Conservation (phyloP, 1,284 basidiomycete species). For the Laetiporus sulphureus region DNA sequence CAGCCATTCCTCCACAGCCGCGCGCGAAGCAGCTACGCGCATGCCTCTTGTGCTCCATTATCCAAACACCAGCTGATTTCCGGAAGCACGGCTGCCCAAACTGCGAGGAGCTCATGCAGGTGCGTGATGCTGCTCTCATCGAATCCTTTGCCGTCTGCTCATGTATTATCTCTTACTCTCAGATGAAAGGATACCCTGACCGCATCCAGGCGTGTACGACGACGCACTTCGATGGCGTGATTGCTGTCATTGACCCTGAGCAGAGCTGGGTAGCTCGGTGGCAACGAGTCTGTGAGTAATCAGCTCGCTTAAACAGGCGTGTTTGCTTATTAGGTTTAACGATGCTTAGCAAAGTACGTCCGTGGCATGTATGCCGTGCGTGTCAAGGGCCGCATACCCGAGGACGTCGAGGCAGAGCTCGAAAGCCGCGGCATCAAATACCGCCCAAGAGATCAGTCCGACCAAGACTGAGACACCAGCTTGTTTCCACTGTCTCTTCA, state of each 20-base stretch:
- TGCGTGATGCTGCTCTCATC: constrained; percentile 26
- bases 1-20: constrained; percentile 51
- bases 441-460: constrained; percentile 69
- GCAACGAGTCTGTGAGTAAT: constrained; percentile 83
- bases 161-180: too few species aligned
- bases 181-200: constrained; percentile 89
- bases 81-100: constrained; percentile 88
- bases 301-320: neutral
- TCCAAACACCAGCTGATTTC: constrained; percentile 85
- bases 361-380: constrained; percentile 85
- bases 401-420: constrained; percentile 78
- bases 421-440: constrained; percentile 74
- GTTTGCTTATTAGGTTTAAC: neutral
- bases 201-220: constrained; percentile 87
- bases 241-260: constrained; percentile 85
- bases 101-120: constrained; percentile 93
- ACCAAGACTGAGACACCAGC: constrained; percentile 44
- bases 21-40: constrained; percentile 77
- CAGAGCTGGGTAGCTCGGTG: constrained; percentile 93
- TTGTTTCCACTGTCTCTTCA: neutral
- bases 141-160: neutral
- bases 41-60: constrained; percentile 88
- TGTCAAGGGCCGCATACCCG: constrained; percentile 81
- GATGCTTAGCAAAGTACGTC: constrained; percentile 67
- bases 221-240: constrained; percentile 90